Evolutionary conservation across 2,329 filamentous ascomycete genomes (phyloP), one percentile per base, ranked within the genome.

Genomic region (Tricladium varicosporioides): DNA sequence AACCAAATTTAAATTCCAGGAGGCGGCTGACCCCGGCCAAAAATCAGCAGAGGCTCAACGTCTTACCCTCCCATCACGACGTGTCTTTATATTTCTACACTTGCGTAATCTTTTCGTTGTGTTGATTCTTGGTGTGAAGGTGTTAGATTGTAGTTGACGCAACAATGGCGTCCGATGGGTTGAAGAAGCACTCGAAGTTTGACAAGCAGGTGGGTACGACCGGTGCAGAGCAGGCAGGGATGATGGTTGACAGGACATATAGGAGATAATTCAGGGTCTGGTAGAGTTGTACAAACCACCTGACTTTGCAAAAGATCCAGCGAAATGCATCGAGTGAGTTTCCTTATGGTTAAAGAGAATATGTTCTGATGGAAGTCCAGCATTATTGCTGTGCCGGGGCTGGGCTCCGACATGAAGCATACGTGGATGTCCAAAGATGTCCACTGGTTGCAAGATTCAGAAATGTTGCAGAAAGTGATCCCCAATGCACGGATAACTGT

Each of bases 401-500:
- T 54, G 1, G 52, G 52, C 16, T 11, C 48, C 10, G 32, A 19
- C 33, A 51, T 44, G 48, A 51, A 32, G 15, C 48, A 51, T 22
- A 44, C 48, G 7, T 27, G 22, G 22, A 27, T 27, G 22, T 27
- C 22, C 22, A 27, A 27, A 27, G 22, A 27, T 48, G n/a, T 48
- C 22, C 42, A 54, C 32, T 54, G 52, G 52, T 27, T 42, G 14
- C 16, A n/a, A 45, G 44, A 53, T 32, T n/a, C n/a, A 8, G 27
- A 56, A n/a, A 49, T 51, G 16, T 22, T 56, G 32, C 40, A 8
- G 14, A 47, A 33, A 13, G 49, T 16, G 7, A 47, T 52, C 15
- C 54, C 54, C 10, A 48, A 48, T 22, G 48, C 54, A 18, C 42
- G 54, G 32, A 48, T 56, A 15, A 42, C 42, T 36, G 16, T 56